Evolutionary conservation across 306 rosid genomes (phyloP), one percentile per base, ranked within the genome.

Genomic region (Lupinus albus): DNA sequence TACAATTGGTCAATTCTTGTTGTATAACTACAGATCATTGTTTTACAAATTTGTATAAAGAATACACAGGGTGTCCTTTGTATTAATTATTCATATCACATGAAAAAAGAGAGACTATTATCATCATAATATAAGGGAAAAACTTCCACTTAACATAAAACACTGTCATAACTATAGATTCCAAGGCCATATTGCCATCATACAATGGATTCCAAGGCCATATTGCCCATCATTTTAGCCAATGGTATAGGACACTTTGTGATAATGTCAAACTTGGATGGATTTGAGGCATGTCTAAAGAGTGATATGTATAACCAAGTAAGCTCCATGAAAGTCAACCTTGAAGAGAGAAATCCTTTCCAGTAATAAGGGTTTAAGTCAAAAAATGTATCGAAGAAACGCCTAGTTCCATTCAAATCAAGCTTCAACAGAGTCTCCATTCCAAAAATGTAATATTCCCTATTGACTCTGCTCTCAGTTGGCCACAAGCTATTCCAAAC

Each of bases 281-380:
- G 57, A 64, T 68, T 64, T 1, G 98, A 87, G 63, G 91, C 98
- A 66, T 63, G 80, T 36, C 79, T 83, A 51, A 87, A 92, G 6
- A 87, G 78, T 35, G 91, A 84, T 12, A 89, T 64, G 55, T 96
- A 76, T 49, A 87, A 67, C 77, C 33, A 45, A 62, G 55, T 64
- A 33, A 89, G 83, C 74, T 89, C 95, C 32, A 44, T 54, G 1
- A 81, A 69, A 68, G 80, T 84, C 81, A 92, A 71, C 67, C 80
- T 92, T 61, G 95, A 87, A 39, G 96, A 89, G 61, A 92, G 85
- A 59, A 92, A 89, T 0, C 98, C 98, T n/a, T 87, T 84, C 95
- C 92, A 87, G 57, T 84, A 77, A 67, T 64, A 69, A 56, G 95
- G 92, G 45, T 84, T 82, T 80, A 89, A 81, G 70, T 83, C 81